Conservation (phyloP, 176 grass and related monocot genomes). For the Carex scoparia region DNA sequence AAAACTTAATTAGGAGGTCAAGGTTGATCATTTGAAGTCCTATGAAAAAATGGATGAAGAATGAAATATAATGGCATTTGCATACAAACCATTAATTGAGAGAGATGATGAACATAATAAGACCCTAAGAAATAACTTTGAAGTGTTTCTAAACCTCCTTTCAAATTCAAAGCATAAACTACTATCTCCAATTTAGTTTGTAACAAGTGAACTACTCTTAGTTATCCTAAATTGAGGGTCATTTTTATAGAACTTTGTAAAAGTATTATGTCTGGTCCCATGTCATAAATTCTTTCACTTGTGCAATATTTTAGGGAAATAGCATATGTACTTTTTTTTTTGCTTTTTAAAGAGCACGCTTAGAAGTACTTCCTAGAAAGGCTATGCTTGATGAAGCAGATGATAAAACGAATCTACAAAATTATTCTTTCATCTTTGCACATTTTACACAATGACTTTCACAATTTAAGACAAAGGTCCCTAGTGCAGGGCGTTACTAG, state of each 20-base stretch:
- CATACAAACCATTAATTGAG: neutral
- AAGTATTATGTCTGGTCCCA: neutral
- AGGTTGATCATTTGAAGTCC: too few relatives aligned
- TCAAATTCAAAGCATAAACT: neutral
- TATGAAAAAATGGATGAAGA: neutral
- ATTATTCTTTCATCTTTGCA: too few relatives aligned
- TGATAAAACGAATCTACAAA: neutral
- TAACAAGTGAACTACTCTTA: neutral
- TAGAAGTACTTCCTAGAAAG: neutral
- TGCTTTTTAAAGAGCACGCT: neutral
- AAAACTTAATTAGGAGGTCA: too few relatives aligned
- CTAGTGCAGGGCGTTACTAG: too few relatives aligned
- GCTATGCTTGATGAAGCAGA: neutral
- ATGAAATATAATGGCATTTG: neutral
- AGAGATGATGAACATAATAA: neutral
- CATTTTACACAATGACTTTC: too few relatives aligned
- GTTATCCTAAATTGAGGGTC: neutral
- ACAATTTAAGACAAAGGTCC: too few relatives aligned
- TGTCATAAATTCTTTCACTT: neutral
- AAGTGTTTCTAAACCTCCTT: neutral
- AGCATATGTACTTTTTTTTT: neutral
- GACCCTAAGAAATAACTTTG: neutral
- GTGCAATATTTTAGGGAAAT: neutral
- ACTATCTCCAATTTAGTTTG: neutral
- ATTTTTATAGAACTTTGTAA: too few relatives aligned